These are phyloP conservation scores for Ceratocystis cacaofunesta DNA, from an alignment of 2,329 filamentous ascomycete genomes.

Conservation along the genomic window DNA sequence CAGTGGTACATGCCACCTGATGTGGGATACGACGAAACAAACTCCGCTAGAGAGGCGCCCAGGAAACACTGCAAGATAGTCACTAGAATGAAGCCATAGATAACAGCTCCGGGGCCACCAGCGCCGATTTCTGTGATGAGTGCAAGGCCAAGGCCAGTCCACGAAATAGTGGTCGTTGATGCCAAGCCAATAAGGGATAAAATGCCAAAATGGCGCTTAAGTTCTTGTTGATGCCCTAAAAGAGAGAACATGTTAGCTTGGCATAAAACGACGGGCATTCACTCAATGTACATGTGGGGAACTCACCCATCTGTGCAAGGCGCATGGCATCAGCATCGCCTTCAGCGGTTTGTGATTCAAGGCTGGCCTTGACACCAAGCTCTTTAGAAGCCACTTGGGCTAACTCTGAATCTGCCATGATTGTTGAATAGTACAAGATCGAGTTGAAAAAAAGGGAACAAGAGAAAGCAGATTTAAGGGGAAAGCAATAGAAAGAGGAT, in stretches of 20 bases:
- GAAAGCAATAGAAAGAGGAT: not conserved
- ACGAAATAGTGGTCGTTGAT: conserved; percentile 36
- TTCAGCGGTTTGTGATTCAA: conserved; percentile 2
- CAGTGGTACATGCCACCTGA: conserved; percentile 38
- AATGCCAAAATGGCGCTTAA: conserved; percentile 33
- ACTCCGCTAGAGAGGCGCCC: conserved; percentile 31
- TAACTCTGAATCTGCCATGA: not conserved
- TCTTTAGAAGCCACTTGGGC: not conserved
- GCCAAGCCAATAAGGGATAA: conserved; percentile 34
- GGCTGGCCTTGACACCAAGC: conserved; percentile 2
- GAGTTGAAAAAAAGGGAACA: not conserved
- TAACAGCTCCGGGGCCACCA: conserved; percentile 34
- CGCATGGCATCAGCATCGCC: conserved; percentile 27
- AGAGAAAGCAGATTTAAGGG: not conserved
- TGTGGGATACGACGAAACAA: conserved; percentile 34
- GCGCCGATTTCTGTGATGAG: conserved; percentile 33
- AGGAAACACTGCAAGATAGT: conserved; percentile 31
- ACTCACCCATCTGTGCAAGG: conserved; percentile 31
- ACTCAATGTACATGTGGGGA: not conserved
- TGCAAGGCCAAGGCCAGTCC: conserved; percentile 32
- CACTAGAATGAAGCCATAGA: conserved; percentile 36
- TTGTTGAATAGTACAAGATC: not conserved
- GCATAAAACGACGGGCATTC: not conserved
- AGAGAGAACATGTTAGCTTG: not conserved
- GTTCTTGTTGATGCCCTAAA: conserved; percentile 33